A percentile compares a stretch with the other conserved stretches of the same genome.
Conservation (phyloP, 2,329 filamentous ascomycete genomes). For the Diaporthe caulivora region DNA sequence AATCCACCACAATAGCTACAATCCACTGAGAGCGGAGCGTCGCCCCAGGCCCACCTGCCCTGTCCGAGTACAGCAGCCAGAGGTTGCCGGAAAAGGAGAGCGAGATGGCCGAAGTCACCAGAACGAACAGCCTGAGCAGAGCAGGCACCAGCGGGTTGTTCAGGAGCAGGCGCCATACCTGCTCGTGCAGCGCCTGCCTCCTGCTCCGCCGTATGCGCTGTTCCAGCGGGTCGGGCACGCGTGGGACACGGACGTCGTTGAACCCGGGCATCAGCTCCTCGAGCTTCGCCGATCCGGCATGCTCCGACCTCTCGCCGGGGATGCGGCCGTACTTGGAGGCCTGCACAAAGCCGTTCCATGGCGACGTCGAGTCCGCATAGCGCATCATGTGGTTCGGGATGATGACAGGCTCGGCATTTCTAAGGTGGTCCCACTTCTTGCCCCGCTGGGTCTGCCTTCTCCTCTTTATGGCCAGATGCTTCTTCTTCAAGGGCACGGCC, state of each 20-base stretch:
- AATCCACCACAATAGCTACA: conserved; percentile 91
- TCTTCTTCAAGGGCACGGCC: conserved; percentile 49
- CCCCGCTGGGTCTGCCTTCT: conserved; percentile 62
- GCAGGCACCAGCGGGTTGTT: conserved; percentile 89
- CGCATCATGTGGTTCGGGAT: conserved; percentile 58
- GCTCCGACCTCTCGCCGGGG: conserved; percentile 60
- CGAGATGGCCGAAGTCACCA: conserved; percentile 85
- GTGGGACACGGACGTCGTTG: conserved; percentile 51
- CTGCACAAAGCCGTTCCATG: conserved; percentile 66
- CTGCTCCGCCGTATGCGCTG: conserved; percentile 37
- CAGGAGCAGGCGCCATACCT: conserved; percentile 77
- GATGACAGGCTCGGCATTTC: conserved; percentile 70
- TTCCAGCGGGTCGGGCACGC: conserved; percentile 32
- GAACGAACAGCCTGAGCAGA: conserved; percentile 83
- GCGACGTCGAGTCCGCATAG: conserved; percentile 56
- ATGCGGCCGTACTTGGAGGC: conserved; percentile 65
- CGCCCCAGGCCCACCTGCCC: conserved; percentile 48
- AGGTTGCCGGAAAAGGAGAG: conserved; percentile 84
- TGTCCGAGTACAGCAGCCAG: conserved; percentile 61
- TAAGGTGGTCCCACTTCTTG: conserved; percentile 71
- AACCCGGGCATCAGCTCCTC: conserved; percentile 61
- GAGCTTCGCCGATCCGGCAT: conserved; percentile 60
- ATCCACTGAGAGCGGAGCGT: conserved; percentile 76
- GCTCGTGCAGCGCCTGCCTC: conserved; percentile 67
- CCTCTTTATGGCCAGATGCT: conserved; percentile 60